Evolutionary conservation across 2,329 filamentous ascomycete species (phyloP), one percentile per base, ranked within the genome.

Genomic region (Aureobasidium lini): DNA sequence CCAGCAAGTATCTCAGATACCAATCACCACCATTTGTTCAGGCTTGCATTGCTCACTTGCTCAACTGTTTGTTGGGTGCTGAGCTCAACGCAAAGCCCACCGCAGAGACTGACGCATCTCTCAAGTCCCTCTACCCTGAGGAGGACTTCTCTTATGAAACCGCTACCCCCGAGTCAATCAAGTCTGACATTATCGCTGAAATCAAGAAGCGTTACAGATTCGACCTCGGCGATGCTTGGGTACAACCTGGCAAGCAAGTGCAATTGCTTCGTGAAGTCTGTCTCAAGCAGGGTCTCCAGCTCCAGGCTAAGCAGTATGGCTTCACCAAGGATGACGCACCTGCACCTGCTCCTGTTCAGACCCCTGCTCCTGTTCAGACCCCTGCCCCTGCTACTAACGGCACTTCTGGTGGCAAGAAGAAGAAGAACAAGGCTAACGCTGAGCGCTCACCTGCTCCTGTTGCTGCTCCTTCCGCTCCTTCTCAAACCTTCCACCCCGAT

Each of bases 211-310:
- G 94, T 62, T 99, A 88, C 78, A 83, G 90, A 63, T 95, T 87
- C 73, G 81, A 82, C 29, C 79, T 97, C 53, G 80, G 84, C 18
- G 75, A 82, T 7, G 79, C 82, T 49, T 95, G 92, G 87, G 76
- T 83, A 66, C 77, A 81, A 62, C 73, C 81, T 28, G 77, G 90
- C 66, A 88, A 88, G 69, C 84, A 87, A 65, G 71, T 94, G 48
- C 94, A 97, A 73, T 79, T 97, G 63, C 83, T 99, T 53, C 90
- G 94, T 69, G 94, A 97, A 71, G 81, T 96, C 48, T 87, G 86
- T 40, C 77, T 96, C 71, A 96, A 94, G 77, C 82, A 96, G 61
- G 95, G 94, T 67, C 78, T 97, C 39, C 94, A 99, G 76, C 74
- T 99, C 54, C 85, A 88, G 68, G 85, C 87, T 63, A 93, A 89